Conservation (phyloP, 2,329 filamentous ascomycete genomes). For the Raffaelea deltoideospora region DNA sequence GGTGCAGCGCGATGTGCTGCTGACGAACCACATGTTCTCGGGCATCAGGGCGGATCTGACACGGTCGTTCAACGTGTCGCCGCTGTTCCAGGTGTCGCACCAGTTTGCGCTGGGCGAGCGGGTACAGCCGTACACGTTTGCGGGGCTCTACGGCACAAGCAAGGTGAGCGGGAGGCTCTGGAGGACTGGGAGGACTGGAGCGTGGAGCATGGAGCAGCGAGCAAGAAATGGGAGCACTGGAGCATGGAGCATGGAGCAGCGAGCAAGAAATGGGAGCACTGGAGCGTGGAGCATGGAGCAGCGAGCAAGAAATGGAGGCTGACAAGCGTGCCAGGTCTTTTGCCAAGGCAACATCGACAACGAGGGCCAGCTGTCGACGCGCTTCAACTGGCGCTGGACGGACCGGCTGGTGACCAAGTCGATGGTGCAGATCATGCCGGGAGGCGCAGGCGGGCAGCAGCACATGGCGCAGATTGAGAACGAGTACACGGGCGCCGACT, state of each 20-base stretch:
- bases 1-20: constrained; percentile 89
- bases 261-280: constrained; percentile 11
- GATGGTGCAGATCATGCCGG: constrained; percentile 73
- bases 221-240: too few relatives aligned
- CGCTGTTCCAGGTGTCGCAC: constrained; percentile 94
- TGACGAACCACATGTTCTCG: constrained; percentile 93
- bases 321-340: constrained; percentile 54
- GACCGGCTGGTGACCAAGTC: constrained; percentile 69
- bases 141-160: constrained; percentile 81
- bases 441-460: constrained; percentile 48
- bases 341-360: constrained; percentile 93
- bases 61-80: constrained; percentile 86
- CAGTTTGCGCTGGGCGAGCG: constrained; percentile 90
- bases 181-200: too few relatives aligned
- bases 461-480: constrained; percentile 90
- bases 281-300: neutral
- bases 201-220: too few relatives aligned
- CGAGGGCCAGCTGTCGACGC: constrained; percentile 70
- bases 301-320: neutral
- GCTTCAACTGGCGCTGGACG: constrained; percentile 85
- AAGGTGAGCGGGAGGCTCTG: too few relatives aligned
- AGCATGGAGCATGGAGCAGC: too few relatives aligned
- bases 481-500: constrained; percentile 87
- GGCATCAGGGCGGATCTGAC: constrained; percentile 92
- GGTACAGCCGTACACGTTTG: constrained; percentile 88